Evolutionary conservation across 306 rosid species (phyloP).

Genomic region (Begonia masoniana): DNA sequence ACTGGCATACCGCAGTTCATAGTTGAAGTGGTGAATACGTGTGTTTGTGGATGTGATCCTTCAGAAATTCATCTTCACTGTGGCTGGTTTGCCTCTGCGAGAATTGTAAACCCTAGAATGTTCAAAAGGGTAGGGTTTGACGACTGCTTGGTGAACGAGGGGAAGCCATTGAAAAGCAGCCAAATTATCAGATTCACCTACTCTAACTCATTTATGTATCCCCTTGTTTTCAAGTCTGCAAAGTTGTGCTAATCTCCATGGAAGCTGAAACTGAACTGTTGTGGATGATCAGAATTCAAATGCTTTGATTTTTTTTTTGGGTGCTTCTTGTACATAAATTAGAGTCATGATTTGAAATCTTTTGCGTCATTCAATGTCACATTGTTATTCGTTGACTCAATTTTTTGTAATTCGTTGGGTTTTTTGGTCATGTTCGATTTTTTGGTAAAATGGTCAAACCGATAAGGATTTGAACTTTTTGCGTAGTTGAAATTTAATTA

Average conservation of each 20-base stretch:
- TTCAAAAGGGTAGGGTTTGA: conserved; percentile 54
- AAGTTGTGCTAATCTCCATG: conserved; percentile 27
- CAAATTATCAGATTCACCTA: conserved; percentile 46
- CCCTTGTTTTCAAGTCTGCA: conserved; percentile 45
- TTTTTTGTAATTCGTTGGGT: no score
- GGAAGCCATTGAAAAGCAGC: conserved; percentile 26
- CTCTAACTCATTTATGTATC: conserved; percentile 53
- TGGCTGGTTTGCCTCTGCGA: conserved; percentile 74
- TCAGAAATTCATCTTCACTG: conserved; percentile 45
- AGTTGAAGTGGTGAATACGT: conserved; percentile 53
- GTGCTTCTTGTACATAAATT: no score
- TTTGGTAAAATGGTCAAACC: no score
- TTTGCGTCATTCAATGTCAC: no score
- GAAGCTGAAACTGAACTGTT: no score
- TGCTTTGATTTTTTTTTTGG: no score
- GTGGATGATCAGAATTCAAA: no score
- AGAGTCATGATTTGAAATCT: no score
- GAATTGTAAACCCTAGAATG: conserved; percentile 31
- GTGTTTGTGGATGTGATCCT: conserved; percentile 48
- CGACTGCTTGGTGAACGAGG: conserved; percentile 62
- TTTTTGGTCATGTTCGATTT: no score
- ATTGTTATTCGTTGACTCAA: no score
- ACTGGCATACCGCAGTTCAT: conserved; percentile 50
- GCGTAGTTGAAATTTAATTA: no score
- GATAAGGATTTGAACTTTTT: no score